Base-by-base conservation (phyloP, 768 basidiomycete species). In the Epithele typhae region DNA sequence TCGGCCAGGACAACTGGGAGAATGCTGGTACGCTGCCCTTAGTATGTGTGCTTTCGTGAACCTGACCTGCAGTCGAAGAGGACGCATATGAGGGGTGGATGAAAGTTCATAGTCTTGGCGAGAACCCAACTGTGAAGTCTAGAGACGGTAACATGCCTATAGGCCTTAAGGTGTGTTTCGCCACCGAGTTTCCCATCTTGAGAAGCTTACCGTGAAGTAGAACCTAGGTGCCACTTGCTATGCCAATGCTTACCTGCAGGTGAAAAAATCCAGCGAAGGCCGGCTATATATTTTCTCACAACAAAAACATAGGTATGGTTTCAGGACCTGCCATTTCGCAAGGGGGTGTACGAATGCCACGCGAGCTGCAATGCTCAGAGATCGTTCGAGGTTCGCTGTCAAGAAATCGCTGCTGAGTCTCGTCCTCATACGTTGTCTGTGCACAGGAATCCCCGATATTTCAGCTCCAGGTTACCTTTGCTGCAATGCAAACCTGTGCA, bases 171-270 rank as follows among this genome's bases (percentile, higher is more conserved):
- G 92, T 87, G 58, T 15, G 68, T 58, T 22, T 5, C 25, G 11
- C 33, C 38, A 7, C 17, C 40, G 18, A 22, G 40, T 30, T 27
- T 25, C 45, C 9, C 5, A 3, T 27, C 19, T 33, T 38, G 21
- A 33, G 43, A 37, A 35, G 36, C 35, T 30, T 38, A 45, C 24
- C 34, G 14, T 25, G 7, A 15, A 36, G 15, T 58, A 93, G 92
- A 97, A 98, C 63, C 78, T 98, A 17, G 95, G 95, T 4, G 94
- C 94, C 15, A 97, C 95, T 3, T 98, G 95, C 62, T 98, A 97
- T 56, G 93, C 91, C 50, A 96, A 96, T 64, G 92, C 92, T 17
- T 96, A 88, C 52, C 74, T 98, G 37, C 94, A 98, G 70, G 91
- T 86, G 25, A 37, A 9, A 17, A 44, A 23, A 30, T 24, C 37